Conservation (phyloP, 78 protist genomes). For the Pigoraptor vietnamica region DNA sequence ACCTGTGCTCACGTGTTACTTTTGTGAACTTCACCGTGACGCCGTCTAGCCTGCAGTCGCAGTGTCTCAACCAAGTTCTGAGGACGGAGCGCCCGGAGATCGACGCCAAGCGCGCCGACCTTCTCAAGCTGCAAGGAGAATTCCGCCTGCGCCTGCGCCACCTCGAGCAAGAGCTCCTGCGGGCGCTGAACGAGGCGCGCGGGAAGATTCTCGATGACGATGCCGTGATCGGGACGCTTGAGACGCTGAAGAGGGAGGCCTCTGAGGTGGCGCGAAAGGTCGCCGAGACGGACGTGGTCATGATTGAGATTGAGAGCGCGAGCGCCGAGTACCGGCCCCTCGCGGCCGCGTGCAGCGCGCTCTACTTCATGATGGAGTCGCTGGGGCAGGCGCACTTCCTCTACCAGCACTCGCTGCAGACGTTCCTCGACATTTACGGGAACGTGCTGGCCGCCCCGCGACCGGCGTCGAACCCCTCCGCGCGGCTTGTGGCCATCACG, state of each 20-base stretch:
- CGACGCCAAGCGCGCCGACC: conserved; percentile 43
- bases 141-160: conserved; percentile 48
- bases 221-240: conserved; percentile 67
- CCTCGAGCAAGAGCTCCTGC: conserved; percentile 55
- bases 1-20: conserved; percentile 65
- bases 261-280: conserved; percentile 36
- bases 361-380: conserved; percentile 69
- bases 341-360: conserved; percentile 70
- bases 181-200: conserved; percentile 21
- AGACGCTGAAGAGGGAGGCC: conserved; percentile 43
- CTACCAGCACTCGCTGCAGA: conserved; percentile 65
- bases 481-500: conserved; percentile 54
- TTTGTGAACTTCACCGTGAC: conserved; percentile 84
- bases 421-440: conserved; percentile 47
- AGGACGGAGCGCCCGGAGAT: conserved; percentile 55
- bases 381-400: conserved; percentile 50
- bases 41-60: conserved; percentile 52
- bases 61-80: conserved; percentile 67
- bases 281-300: conserved; percentile 50
- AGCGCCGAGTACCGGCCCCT: conserved; percentile 54
- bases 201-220: conserved; percentile 77
- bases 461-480: conserved; percentile 43
- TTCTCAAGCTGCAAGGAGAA: conserved; percentile 54
- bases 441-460: conserved; percentile 27
- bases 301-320: conserved; percentile 20